phyloP scores from a whole-genome alignment of 441 rosid species.

The Geranium incanum region DNA sequence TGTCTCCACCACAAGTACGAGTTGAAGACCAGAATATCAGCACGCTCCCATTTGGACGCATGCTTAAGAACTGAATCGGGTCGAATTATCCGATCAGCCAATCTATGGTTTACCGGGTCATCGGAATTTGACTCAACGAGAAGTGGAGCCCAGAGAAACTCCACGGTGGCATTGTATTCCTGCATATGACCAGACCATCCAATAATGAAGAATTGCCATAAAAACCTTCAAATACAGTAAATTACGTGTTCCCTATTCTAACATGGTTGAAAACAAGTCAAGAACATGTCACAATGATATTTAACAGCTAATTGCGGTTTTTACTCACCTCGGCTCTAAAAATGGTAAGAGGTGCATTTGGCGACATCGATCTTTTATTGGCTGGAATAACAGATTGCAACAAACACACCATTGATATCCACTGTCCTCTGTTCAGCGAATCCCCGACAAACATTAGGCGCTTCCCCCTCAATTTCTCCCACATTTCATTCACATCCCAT shows the following conservation, averaged over 20 bases:
- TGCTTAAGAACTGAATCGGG: constrained; percentile 91
- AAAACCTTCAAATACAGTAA: background rate
- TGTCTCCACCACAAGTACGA: constrained; percentile 99
- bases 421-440: constrained; percentile 88
- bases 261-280: background rate
- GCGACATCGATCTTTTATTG: constrained; percentile 69
- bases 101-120: constrained; percentile 87
- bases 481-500: constrained; percentile 75
- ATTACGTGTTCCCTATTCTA: background rate
- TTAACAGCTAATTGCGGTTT: background rate
- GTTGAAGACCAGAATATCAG: constrained; percentile 80
- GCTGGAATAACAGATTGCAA: constrained; percentile 72
- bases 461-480: constrained; percentile 95
- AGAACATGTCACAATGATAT: background rate
- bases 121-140: constrained; percentile 92
- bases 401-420: constrained; percentile 94
- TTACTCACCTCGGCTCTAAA: constrained; percentile 77
- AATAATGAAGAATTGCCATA: constrained; percentile 9
- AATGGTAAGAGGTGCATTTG: constrained; percentile 80
- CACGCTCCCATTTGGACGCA: constrained; percentile 87
- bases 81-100: constrained; percentile 63
- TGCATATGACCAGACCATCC: constrained; percentile 24
- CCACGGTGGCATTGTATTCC: constrained; percentile 88
- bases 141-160: constrained; percentile 92
- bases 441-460: constrained; percentile 95